phyloP scores from a whole-genome alignment of 331 rosid genomes.

The Cydonia oblonga region DNA sequence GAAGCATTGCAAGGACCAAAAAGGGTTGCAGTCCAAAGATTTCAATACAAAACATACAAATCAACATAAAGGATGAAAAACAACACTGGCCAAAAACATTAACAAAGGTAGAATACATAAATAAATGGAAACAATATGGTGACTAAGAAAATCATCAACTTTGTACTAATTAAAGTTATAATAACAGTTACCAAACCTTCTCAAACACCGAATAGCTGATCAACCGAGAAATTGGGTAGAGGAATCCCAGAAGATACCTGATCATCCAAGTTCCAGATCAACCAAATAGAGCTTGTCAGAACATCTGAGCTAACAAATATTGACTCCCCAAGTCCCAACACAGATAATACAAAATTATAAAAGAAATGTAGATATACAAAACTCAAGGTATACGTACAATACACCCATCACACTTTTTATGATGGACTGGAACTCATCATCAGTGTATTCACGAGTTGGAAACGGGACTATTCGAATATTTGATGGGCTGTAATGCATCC shows the following conservation, averaged over 20 bases:
- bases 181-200: conserved; percentile 50
- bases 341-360: neutral
- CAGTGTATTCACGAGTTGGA: conserved; percentile 90
- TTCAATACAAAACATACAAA: neutral
- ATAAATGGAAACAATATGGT: neutral
- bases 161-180: conserved; percentile 2
- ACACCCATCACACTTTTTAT: conserved; percentile 85
- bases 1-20: neutral
- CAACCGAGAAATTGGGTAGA: conserved; percentile 79
- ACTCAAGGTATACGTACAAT: conserved; percentile 42
- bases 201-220: conserved; percentile 87
- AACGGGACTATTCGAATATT: conserved; percentile 72
- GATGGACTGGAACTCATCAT: conserved; percentile 91
- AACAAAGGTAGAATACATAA: neutral
- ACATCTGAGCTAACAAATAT: conserved; percentile 3
- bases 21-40: neutral
- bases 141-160: conserved; percentile 3
- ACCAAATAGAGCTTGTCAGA: conserved; percentile 14
- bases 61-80: neutral
- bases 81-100: neutral
- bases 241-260: conserved; percentile 94
- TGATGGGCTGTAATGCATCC: conserved; percentile 59
- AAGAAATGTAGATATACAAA: neutral
- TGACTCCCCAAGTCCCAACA: neutral
- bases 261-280: conserved; percentile 22